phyloP scores from a whole-genome alignment of 495 filamentous ascomycete genomes.

The Ramalina peruviana region DNA sequence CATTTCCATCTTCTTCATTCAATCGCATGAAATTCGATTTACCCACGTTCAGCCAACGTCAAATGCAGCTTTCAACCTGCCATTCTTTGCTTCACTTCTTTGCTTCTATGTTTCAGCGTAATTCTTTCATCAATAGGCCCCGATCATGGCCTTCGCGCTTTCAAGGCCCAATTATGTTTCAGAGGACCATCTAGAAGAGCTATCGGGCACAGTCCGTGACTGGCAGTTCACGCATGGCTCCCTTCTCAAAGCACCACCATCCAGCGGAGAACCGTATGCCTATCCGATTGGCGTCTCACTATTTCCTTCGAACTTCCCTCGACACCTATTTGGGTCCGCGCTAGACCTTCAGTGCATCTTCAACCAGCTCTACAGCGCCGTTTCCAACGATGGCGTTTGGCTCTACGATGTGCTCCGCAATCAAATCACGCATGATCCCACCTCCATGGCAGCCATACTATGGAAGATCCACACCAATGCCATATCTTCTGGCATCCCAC shows the following conservation, averaged over 20 bases:
- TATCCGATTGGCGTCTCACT: slow-evolving; percentile 65
- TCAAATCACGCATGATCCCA: slow-evolving; percentile 50
- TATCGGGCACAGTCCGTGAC: slow-evolving; percentile 52
- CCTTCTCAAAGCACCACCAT: slow-evolving; percentile 48
- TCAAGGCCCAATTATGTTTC: slow-evolving; percentile 1
- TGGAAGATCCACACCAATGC: slow-evolving; percentile 64
- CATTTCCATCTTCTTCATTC: no score
- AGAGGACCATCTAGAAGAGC: slow-evolving; percentile 36
- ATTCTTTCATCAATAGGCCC: no score
- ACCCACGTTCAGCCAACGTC: no score
- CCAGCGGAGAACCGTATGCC: slow-evolving; percentile 38
- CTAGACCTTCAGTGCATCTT: slow-evolving; percentile 53
- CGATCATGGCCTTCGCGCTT: no score
- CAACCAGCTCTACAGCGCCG: slow-evolving; percentile 66
- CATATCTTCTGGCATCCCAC: slow-evolving; percentile 57
- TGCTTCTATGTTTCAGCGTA: no score
- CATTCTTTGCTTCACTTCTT: no score
- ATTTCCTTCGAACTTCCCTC: slow-evolving; percentile 70
- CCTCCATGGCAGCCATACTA: slow-evolving; percentile 41
- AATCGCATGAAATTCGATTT: no score
- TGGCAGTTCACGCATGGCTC: slow-evolving; percentile 77
- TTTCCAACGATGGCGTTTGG: slow-evolving; percentile 64
- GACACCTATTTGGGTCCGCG: slow-evolving; percentile 54
- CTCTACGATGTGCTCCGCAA: slow-evolving; percentile 28
- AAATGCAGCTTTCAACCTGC: no score